Conservation (phyloP, 768 basidiomycete genomes). For the Boletellus ananiceps region DNA sequence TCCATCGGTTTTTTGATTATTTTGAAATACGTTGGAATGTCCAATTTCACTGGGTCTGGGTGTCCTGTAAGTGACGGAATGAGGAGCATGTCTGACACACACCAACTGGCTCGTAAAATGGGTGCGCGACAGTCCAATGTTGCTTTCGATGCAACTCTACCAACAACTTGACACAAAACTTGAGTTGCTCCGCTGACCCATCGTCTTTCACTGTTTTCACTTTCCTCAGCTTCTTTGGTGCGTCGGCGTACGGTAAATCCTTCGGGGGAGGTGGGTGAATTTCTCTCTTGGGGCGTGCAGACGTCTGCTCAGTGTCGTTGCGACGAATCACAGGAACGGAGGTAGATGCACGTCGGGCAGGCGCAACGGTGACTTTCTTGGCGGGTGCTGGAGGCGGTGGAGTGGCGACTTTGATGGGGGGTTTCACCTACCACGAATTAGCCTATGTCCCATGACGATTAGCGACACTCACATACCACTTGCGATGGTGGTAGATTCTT, state of each 20-base stretch:
- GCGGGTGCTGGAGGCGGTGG: conserved; percentile 33
- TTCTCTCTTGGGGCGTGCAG: conserved; percentile 91
- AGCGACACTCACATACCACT: conserved; percentile 53
- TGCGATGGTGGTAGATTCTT: conserved; percentile 74
- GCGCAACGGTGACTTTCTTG: conserved; percentile 31
- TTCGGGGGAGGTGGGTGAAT: conserved; percentile 94
- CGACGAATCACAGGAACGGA: conserved; percentile 82
- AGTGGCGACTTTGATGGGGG: conserved; percentile 38
- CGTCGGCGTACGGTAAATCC: conserved; percentile 80
- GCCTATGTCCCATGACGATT: conserved; percentile 9
- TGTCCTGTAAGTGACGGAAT: not conserved
- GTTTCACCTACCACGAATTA: conserved; percentile 35
- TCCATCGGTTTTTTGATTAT: conserved; percentile 97
- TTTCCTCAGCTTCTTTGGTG: conserved; percentile 64
- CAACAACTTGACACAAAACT: conserved; percentile 74
- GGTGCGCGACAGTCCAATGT: conserved; percentile 63
- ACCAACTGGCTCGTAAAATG: conserved; percentile 96
- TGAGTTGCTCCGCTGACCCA: conserved; percentile 76
- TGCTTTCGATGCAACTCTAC: conserved; percentile 76
- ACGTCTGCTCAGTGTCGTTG: conserved; percentile 51
- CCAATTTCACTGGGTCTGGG: conserved; percentile 71
- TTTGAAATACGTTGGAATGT: conserved; percentile 81
- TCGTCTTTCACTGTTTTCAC: conserved; percentile 57
- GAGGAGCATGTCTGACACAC: conserved; percentile 31
- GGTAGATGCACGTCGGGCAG: conserved; percentile 68